Percentiles rank a stretch among this genome's conserved stretches.
Evolutionary conservation across 345 rosid species (phyloP).

Genomic region (Arabidopsis arenosa): DNA sequence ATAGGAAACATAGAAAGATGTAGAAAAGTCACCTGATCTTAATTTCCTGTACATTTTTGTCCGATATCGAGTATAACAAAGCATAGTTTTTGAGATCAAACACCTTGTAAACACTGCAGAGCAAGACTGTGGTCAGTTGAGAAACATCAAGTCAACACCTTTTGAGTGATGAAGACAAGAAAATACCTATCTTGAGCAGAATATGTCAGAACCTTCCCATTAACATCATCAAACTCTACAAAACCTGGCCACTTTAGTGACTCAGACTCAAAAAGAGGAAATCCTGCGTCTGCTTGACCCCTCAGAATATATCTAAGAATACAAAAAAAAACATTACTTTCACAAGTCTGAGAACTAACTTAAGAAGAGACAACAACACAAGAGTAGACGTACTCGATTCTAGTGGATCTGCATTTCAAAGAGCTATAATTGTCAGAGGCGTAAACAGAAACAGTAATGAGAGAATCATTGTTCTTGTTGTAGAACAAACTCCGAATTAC

Average conservation of each 20-base stretch:
- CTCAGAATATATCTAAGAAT: conserved; percentile 69
- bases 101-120: conserved; percentile 81
- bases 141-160: conserved; percentile 18
- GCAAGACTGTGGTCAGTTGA: conserved; percentile 11
- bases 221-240: conserved; percentile 92
- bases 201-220: conserved; percentile 81
- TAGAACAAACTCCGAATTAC: conserved; percentile 84
- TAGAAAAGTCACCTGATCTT: conserved; percentile 77
- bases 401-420: conserved; percentile 88
- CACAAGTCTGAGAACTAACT: conserved; percentile 8
- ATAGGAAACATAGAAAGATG: conserved; percentile 21
- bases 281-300: conserved; percentile 76
- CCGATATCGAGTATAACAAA: conserved; percentile 80
- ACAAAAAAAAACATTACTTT: conserved; percentile 1
- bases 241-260: conserved; percentile 94
- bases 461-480: conserved; percentile 90
- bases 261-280: conserved; percentile 82
- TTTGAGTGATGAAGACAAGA: conserved; percentile 7
- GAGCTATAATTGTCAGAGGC: conserved; percentile 87
- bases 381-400: conserved; percentile 63
- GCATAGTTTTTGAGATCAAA: conserved; percentile 87
- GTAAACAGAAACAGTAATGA: conserved; percentile 89
- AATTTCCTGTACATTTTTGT: conserved; percentile 81
- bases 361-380: neutral
- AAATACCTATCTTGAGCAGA: conserved; percentile 82